phyloP scores from a whole-genome alignment of 2,329 filamentous ascomycete species.

The Myriosclerotinia duriaeana region DNA sequence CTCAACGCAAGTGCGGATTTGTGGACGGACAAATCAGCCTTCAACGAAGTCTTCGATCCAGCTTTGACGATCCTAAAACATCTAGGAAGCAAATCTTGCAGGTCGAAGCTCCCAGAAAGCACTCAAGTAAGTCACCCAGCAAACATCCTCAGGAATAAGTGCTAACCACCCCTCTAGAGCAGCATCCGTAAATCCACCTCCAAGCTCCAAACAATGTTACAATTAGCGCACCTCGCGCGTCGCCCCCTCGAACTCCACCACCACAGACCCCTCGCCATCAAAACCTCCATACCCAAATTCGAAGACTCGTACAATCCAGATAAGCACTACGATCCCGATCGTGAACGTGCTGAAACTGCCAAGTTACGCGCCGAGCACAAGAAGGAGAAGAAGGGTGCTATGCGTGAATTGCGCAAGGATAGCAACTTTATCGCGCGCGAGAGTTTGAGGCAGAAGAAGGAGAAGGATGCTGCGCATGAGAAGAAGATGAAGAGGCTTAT shows the following conservation, averaged over 20 bases:
- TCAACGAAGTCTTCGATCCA: constrained; percentile 75
- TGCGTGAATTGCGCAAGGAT: constrained; percentile 93
- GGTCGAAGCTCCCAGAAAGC: constrained; percentile 49
- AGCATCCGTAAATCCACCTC: constrained; percentile 31
- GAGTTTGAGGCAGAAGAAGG: constrained; percentile 88
- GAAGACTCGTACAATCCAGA: constrained; percentile 92
- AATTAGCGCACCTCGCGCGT: constrained; percentile 63
- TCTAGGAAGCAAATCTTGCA: constrained; percentile 55
- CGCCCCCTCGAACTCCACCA: constrained; percentile 84
- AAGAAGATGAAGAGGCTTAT: constrained; percentile 91
- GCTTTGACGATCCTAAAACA: constrained; percentile 58
- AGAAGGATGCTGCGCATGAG: constrained; percentile 89
- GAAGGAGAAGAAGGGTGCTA: constrained; percentile 87
- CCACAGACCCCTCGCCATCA: constrained; percentile 85
- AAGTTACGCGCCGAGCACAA: constrained; percentile 61
- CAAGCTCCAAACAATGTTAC: constrained; percentile 55
- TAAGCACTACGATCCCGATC: constrained; percentile 96
- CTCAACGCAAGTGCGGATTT: constrained; percentile 67
- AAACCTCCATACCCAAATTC: constrained; percentile 87
- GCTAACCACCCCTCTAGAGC: constrained; percentile 29
- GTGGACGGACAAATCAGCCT: constrained; percentile 73
- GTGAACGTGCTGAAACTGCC: constrained; percentile 78
- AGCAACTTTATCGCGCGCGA: constrained; percentile 90
- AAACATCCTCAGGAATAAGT: background rate
- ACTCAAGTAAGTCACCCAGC: constrained; percentile 33